phyloP scores from a whole-genome alignment of 805 yeast species.

The Wickerhamiella cacticola region DNA sequence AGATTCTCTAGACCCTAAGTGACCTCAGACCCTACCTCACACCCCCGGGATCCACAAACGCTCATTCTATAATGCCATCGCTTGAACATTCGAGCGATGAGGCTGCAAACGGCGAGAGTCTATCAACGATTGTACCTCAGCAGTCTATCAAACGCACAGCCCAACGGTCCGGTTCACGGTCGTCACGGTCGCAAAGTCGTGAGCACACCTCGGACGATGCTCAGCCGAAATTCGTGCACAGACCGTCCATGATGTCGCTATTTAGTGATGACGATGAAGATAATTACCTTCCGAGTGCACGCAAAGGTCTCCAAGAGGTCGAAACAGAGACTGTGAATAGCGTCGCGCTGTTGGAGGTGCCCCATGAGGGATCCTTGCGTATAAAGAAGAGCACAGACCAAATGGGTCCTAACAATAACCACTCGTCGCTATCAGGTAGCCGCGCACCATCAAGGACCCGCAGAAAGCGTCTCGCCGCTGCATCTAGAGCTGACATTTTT shows the following conservation, averaged over 20 bases:
- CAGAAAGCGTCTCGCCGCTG: slow-evolving; percentile 34
- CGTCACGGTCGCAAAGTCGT: not conserved
- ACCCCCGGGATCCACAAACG: not conserved
- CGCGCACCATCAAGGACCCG: slow-evolving; percentile 22
- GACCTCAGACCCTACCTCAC: not conserved
- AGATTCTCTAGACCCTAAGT: not conserved
- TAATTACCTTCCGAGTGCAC: slow-evolving; percentile 4
- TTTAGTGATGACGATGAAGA: slow-evolving; percentile 10
- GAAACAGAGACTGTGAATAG: slow-evolving; percentile 54
- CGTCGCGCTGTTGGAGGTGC: slow-evolving; percentile 30
- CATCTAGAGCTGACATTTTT: slow-evolving; percentile 80
- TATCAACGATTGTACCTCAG: not conserved
- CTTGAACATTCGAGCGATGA: slow-evolving; percentile 1
- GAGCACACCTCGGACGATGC: not conserved
- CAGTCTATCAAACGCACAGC: not conserved
- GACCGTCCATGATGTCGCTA: not conserved
- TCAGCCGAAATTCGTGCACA: slow-evolving; percentile 4
- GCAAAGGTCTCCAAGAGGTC: slow-evolving; percentile 26
- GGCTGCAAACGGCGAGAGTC: not conserved
- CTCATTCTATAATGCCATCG: not conserved
- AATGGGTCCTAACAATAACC: slow-evolving; percentile 13
- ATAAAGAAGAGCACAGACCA: slow-evolving; percentile 26
- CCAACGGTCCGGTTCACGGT: not conserved
- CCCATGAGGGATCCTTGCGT: slow-evolving; percentile 16
- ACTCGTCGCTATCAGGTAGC: slow-evolving; percentile 2